Conservation (phyloP, 805 yeast genomes). For the Yarrowia porcina region DNA sequence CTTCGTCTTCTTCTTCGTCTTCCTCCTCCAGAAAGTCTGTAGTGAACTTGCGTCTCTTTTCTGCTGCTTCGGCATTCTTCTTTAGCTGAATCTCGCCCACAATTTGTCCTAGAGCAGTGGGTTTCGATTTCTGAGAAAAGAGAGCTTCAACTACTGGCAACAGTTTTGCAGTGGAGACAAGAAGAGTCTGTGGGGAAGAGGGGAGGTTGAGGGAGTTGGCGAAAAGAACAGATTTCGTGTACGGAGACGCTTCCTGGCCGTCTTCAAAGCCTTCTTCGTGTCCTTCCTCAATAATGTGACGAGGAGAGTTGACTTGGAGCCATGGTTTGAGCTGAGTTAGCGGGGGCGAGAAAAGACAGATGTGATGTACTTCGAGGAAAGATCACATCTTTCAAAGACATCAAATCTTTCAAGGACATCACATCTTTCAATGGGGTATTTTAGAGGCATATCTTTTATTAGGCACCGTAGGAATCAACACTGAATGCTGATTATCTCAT, state of each 20-base stretch:
- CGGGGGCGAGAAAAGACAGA: too few relatives aligned
- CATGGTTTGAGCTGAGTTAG: conserved; percentile 37
- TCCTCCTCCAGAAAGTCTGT: conserved; percentile 11
- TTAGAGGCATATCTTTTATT: too few relatives aligned
- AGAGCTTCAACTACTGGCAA: neutral
- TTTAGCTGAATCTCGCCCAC: conserved; percentile 14
- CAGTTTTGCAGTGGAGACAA: neutral
- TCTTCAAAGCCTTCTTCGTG: conserved; percentile 23
- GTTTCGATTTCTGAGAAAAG: neutral
- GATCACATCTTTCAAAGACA: too few relatives aligned
- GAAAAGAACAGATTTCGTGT: conserved; percentile 1
- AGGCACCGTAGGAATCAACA: too few relatives aligned
- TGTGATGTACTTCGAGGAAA: too few relatives aligned
- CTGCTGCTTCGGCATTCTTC: neutral
- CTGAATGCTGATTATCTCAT: too few relatives aligned
- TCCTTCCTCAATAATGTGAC: conserved; percentile 46
- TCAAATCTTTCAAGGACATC: too few relatives aligned
- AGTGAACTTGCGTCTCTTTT: neutral
- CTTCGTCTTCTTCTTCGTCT: neutral
- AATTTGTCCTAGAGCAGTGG: neutral
- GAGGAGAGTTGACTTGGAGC: conserved; percentile 48
- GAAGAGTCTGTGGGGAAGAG: neutral
- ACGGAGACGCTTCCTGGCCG: conserved; percentile 16
- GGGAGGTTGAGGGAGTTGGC: neutral
- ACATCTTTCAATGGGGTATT: too few relatives aligned